Conservation (phyloP, 2,329 filamentous ascomycete genomes). For the Blumeria graminis region DNA sequence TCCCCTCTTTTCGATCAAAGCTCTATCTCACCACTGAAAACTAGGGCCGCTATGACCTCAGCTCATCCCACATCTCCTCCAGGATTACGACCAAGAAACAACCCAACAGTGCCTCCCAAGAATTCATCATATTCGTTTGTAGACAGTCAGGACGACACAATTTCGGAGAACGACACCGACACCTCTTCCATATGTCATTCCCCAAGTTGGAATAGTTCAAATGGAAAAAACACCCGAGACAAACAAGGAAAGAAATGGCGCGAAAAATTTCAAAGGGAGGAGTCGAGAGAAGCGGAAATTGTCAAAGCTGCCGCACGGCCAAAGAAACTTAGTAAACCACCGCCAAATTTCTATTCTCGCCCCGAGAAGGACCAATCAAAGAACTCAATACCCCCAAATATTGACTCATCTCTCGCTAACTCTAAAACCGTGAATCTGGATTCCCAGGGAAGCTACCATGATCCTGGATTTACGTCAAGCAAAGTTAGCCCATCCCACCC, state of each 20-base stretch:
- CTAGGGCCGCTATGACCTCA: too few species aligned
- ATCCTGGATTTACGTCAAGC: not conserved
- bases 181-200: constrained; percentile 29
- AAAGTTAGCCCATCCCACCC: constrained; percentile 5
- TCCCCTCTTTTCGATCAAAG: too few species aligned
- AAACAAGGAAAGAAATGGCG: constrained; percentile 16
- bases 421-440: constrained; percentile 7
- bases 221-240: constrained; percentile 22
- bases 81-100: too few species aligned
- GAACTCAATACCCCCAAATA: constrained; percentile 3
- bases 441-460: constrained; percentile 1
- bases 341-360: not conserved
- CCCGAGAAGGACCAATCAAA: not conserved
- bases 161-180: constrained; percentile 8
- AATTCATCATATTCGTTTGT: too few species aligned
- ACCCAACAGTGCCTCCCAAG: too few species aligned
- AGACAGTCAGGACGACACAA: constrained; percentile 2
- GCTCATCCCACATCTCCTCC: too few species aligned
- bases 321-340: constrained; percentile 12
- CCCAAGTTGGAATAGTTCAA: constrained; percentile 35
- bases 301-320: constrained; percentile 7
- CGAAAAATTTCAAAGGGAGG: constrained; percentile 10
- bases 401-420: not conserved
- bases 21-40: too few species aligned
- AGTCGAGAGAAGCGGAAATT: constrained; percentile 18